A percentile compares a stretch with the other conserved stretches of the same genome.
Conservation (phyloP, 345 rosid genomes). For the Heritiera littoralis region DNA sequence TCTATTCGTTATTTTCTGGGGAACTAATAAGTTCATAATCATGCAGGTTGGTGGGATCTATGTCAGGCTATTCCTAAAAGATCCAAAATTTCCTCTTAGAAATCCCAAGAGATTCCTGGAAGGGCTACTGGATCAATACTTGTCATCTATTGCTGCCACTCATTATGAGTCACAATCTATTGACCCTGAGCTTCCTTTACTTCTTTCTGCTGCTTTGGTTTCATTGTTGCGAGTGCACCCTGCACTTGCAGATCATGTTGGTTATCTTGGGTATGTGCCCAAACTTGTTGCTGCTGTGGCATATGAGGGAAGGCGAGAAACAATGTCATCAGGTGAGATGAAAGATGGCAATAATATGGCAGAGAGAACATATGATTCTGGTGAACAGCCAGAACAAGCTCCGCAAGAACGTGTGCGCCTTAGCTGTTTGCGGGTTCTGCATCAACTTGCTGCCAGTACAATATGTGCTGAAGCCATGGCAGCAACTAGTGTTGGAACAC, state of each 20-base stretch:
- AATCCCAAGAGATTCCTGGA: conserved; percentile 96
- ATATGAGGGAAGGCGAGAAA: conserved; percentile 86
- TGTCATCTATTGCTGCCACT: conserved; percentile 89
- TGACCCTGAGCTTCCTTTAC: conserved; percentile 93
- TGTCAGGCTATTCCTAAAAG: conserved; percentile 89
- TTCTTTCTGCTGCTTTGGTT: conserved; percentile 98
- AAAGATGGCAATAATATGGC: conserved; percentile 48
- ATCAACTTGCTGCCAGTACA: conserved; percentile 98
- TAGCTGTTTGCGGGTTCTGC: conserved; percentile 94
- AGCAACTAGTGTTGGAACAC: conserved; percentile 90
- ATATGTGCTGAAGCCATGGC: conserved; percentile 99
- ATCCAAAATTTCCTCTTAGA: conserved; percentile 96
- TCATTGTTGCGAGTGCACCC: conserved; percentile 97
- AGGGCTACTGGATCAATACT: conserved; percentile 94
- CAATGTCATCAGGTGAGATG: conserved; percentile 76
- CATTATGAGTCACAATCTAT: conserved; percentile 76
- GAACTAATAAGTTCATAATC: conserved; percentile 29
- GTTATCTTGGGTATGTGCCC: conserved; percentile 97
- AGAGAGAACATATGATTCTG: conserved; percentile 50
- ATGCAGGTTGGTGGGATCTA: conserved; percentile 95
- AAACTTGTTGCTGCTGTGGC: conserved; percentile 98
- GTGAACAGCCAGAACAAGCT: conserved; percentile 71
- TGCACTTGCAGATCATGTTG: conserved; percentile 95
- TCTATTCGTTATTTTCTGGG: not conserved
- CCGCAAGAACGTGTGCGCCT: conserved; percentile 98